phyloP scores from a whole-genome alignment of 805 yeast species.

The Yarrowia keelungensis region DNA sequence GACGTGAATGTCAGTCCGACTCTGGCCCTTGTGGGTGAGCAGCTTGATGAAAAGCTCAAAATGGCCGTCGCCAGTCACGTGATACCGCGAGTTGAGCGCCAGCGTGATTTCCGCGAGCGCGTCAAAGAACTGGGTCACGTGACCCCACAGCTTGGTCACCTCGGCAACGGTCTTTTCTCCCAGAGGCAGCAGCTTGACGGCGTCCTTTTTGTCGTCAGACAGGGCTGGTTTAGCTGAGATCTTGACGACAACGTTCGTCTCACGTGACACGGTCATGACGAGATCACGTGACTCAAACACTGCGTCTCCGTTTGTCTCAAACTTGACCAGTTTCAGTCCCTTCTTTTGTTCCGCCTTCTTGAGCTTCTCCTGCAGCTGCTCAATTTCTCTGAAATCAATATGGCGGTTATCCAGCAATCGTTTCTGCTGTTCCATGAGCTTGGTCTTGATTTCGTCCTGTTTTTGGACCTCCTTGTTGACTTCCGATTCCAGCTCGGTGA shows the following conservation, averaged over 20 bases:
- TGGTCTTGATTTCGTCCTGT: background rate
- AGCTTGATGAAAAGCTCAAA: constrained; percentile 14
- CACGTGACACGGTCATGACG: background rate
- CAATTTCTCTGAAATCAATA: constrained; percentile 20
- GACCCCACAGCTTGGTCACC: background rate
- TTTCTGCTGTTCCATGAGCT: constrained; percentile 18
- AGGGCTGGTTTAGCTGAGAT: background rate
- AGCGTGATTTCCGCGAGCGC: background rate
- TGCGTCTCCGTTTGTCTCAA: background rate
- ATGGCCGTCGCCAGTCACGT: background rate
- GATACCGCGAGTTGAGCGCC: constrained; percentile 4
- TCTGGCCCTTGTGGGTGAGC: constrained; percentile 5
- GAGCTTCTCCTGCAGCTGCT: constrained; percentile 14
- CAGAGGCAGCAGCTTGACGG: constrained; percentile 2
- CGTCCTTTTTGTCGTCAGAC: background rate
- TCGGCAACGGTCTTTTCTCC: background rate
- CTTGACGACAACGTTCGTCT: background rate
- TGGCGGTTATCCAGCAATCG: constrained; percentile 5
- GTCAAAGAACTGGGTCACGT: constrained; percentile 3
- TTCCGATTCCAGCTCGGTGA: background rate
- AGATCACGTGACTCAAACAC: constrained; percentile 18
- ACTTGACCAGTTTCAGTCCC: constrained; percentile 6
- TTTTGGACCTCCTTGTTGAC: background rate
- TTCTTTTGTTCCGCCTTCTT: background rate
- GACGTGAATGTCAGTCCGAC: background rate